These are phyloP conservation scores for Aspergillus haitiensis DNA, from an alignment of 495 filamentous ascomycete genomes.

Conservation along the genomic window DNA sequence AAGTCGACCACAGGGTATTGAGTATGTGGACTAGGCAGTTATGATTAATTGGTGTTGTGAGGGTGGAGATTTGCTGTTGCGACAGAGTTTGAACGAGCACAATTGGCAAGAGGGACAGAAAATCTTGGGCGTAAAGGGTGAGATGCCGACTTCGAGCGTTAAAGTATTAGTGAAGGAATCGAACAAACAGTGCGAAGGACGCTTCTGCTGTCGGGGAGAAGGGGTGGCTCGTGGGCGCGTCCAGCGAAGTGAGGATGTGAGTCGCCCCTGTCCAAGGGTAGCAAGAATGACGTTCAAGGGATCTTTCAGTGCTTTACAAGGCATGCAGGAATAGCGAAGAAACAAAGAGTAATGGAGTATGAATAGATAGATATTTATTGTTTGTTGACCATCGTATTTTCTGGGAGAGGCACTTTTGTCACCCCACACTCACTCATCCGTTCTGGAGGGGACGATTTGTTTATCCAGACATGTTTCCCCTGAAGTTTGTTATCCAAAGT, in stretches of 20 bases:
- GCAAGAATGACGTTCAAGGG: neutral
- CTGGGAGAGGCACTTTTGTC: conserved; percentile 1
- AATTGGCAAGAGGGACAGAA: neutral
- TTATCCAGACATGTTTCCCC: conserved; percentile 15
- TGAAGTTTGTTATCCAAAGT: conserved; percentile 15
- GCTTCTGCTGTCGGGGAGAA: neutral
- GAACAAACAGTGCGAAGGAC: neutral
- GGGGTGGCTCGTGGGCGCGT: neutral
- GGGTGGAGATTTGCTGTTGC: too few relatives aligned
- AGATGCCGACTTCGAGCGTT: neutral
- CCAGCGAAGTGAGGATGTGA: neutral
- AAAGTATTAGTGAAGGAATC: neutral
- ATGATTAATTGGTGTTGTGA: too few relatives aligned
- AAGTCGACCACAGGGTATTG: too few relatives aligned
- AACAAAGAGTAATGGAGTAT: neutral
- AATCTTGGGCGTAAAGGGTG: neutral
- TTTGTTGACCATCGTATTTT: neutral
- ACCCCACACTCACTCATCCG: conserved; percentile 15
- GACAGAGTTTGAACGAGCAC: neutral
- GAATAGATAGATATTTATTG: neutral
- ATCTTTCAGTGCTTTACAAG: neutral
- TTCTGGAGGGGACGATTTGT: conserved; percentile 8
- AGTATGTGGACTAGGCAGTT: too few relatives aligned
- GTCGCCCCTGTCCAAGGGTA: conserved; percentile 1
- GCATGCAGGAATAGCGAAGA: conserved; percentile 1